Base-by-base conservation (phyloP, 768 basidiomycete genomes). In the Termitomyces sp. region DNA sequence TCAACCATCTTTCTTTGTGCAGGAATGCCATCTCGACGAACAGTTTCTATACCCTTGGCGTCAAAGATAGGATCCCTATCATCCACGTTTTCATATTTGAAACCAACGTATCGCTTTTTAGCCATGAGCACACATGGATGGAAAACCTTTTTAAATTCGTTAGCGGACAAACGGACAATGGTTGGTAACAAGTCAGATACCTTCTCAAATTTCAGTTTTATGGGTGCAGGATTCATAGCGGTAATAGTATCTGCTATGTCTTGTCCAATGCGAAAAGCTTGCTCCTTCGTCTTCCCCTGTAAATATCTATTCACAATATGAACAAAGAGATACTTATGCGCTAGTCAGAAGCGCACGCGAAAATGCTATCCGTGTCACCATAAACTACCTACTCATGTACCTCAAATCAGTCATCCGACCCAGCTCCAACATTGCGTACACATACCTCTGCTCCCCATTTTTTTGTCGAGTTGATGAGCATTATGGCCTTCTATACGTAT, bases 201-300 rank as follows among this genome's bases (percentile, higher is more conserved):
- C 85, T 99, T 99, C 71, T 99, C 97, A 64, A 99, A 98, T 73
- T 98, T 98, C 58, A 99, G 82, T 73, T 96, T 98, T 65, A 99
- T 76, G 0, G 96, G 97, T 4, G 85, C 79, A 0, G 96, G 97
- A 65, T 98, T 98, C 71, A 85, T 73, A 2, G 84, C 78, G 2
- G 97, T 98, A 59, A 99, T 83, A 0, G 82, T 80, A 48, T 95
- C 89, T 7, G 95, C 88, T 45, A 99, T 98, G 62, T 98, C 94
- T 60, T 95, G 77, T 2, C 96, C 96, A 57, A 98, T 92, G 41
- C 83, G 76, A 72, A 98, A 98, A 0, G 97, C 97, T 67, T 98
- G 89, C 34, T 95, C 93, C 68, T 91, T 95, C 5, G 93, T 92
- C 70, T 85, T 89, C 7, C 95, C 97, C 27, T 82, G 86, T n/a